Conservation (phyloP, 768 basidiomycete genomes). For the Boletus speciosus region DNA sequence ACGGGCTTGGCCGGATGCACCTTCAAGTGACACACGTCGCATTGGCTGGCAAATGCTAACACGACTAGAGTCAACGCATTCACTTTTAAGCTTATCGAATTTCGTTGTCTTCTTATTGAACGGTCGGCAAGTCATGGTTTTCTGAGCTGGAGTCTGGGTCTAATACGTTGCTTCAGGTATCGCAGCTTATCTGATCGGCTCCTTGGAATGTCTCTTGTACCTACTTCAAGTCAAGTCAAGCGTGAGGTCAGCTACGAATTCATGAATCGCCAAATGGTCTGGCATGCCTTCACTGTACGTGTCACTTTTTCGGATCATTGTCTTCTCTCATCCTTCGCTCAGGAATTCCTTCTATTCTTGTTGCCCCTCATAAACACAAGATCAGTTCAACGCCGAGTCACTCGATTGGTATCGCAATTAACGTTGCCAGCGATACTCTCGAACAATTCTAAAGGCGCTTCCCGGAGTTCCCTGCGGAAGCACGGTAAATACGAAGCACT, state of each 20-base stretch:
- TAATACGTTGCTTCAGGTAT: slow-evolving; percentile 52
- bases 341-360: slow-evolving; percentile 95
- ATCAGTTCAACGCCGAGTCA: slow-evolving; percentile 55
- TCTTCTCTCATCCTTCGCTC: slow-evolving; percentile 5
- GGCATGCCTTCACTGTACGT: slow-evolving; percentile 95
- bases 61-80: slow-evolving; percentile 63
- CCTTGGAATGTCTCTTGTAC: slow-evolving; percentile 68
- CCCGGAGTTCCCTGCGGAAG: slow-evolving; percentile 13
- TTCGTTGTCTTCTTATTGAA: slow-evolving; percentile 84
- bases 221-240: slow-evolving; percentile 63
- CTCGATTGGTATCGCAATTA: slow-evolving; percentile 31
- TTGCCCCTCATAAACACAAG: slow-evolving; percentile 79
- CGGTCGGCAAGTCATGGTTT: slow-evolving; percentile 59
- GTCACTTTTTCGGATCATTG: neutral
- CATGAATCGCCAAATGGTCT: slow-evolving; percentile 99
- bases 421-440: slow-evolving; percentile 30
- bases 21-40: slow-evolving; percentile 70
- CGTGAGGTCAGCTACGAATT: slow-evolving; percentile 96
- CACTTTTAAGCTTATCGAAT: slow-evolving; percentile 61
- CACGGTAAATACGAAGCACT: slow-evolving; percentile 69
- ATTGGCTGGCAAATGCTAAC: slow-evolving; percentile 70
- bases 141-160: neutral
- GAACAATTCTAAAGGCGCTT: slow-evolving; percentile 24
- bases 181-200: slow-evolving; percentile 80
- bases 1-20: slow-evolving; percentile 87